phyloP scores from a whole-genome alignment of 2,329 filamentous ascomycete genomes.

The Kalaharituber pfeilii region DNA sequence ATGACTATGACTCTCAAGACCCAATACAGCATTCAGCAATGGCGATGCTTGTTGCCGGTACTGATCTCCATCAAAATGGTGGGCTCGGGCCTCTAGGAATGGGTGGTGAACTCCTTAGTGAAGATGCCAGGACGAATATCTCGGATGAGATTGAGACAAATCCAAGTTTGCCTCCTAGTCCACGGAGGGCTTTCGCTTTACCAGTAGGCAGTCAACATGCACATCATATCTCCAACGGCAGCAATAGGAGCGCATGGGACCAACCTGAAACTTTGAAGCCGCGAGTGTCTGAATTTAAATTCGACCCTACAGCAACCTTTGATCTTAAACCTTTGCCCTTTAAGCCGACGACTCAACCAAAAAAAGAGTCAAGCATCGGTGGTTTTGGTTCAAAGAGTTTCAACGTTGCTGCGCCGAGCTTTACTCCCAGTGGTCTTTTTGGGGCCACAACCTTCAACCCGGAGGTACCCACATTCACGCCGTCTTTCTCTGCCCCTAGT shows the following conservation, averaged over 20 bases:
- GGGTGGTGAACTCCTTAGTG: slow-evolving; percentile 26
- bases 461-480: slow-evolving; percentile 60
- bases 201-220: slow-evolving; percentile 22
- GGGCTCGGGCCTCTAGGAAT: slow-evolving; percentile 16
- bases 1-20: slow-evolving; percentile 34
- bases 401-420: slow-evolving; percentile 51
- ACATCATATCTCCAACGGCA: slow-evolving; percentile 41
- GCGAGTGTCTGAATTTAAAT: slow-evolving; percentile 74
- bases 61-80: slow-evolving; percentile 22
- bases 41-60: slow-evolving; percentile 29
- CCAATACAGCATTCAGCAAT: slow-evolving; percentile 20
- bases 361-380: slow-evolving; percentile 7
- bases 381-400: slow-evolving; percentile 34
- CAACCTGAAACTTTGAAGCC: slow-evolving; percentile 39
- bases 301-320: slow-evolving; percentile 41
- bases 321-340: slow-evolving; percentile 22
- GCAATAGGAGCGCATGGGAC: slow-evolving; percentile 44
- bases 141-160: slow-evolving; percentile 24
- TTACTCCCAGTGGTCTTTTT: slow-evolving; percentile 50
- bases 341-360: slow-evolving; percentile 36
- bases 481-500: slow-evolving; percentile 31
- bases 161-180: slow-evolving; percentile 22
- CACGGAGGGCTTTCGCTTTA: slow-evolving; percentile 13
- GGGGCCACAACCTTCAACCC: slow-evolving; percentile 41
- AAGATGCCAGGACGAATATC: slow-evolving; percentile 28